phyloP scores from a whole-genome alignment of 495 filamentous ascomycete genomes.

The Ramalina peruviana region DNA sequence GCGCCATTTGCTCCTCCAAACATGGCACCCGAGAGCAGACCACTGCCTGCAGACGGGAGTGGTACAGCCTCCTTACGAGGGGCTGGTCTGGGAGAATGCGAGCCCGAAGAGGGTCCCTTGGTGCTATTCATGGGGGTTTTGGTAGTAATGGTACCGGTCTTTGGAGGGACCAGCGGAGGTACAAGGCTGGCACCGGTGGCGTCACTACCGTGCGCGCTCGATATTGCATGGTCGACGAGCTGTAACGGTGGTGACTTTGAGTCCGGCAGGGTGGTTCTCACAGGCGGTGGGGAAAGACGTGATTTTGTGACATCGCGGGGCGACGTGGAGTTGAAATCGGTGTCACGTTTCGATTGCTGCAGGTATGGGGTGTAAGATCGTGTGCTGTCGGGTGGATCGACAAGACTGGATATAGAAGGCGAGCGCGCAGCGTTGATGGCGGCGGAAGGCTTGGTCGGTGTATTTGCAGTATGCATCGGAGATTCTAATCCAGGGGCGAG shows the following conservation, averaged over 20 bases:
- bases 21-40: constrained; percentile 48
- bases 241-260: constrained; percentile 13
- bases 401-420: constrained; percentile 77
- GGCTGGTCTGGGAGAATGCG: constrained; percentile 44
- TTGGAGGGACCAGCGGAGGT: background rate
- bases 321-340: constrained; percentile 13
- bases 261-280: constrained; percentile 12
- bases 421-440: constrained; percentile 58
- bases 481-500: constrained; percentile 39
- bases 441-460: constrained; percentile 24
- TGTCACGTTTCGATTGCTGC: constrained; percentile 10
- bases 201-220: background rate
- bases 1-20: constrained; percentile 34
- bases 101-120: constrained; percentile 39
- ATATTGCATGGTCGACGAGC: constrained; percentile 8
- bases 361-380: constrained; percentile 24
- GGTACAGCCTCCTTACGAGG: constrained; percentile 38
- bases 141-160: background rate
- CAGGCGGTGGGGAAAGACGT: constrained; percentile 14
- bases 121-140: constrained; percentile 19
- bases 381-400: constrained; percentile 52
- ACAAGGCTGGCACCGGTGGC: background rate
- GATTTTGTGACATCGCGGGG: constrained; percentile 25
- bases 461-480: constrained; percentile 28
- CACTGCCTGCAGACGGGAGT: constrained; percentile 48